Conservation (phyloP, 2,329 filamentous ascomycete species). For the Calonectria montana region DNA sequence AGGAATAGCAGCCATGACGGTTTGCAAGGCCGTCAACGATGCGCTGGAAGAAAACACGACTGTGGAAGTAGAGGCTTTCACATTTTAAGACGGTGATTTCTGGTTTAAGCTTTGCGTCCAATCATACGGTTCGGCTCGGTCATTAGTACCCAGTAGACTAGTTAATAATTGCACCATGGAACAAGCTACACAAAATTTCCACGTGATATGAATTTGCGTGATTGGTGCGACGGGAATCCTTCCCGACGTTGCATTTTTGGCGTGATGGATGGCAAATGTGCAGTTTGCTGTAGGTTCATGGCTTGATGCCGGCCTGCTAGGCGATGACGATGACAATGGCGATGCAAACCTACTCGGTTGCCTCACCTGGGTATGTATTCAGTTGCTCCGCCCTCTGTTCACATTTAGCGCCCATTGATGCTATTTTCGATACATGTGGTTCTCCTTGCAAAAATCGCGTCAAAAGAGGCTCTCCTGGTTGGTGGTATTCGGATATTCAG, state of each 20-base stretch:
- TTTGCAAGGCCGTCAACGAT: conserved; percentile 62
- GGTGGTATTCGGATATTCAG: not conserved
- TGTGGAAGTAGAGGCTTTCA: conserved; percentile 33
- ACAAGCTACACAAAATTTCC: not conserved
- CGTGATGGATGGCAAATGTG: too few species aligned
- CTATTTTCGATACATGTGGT: too few species aligned
- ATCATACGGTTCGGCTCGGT: too few species aligned
- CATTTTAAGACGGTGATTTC: not conserved
- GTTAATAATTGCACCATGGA: not conserved
- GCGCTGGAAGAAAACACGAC: conserved; percentile 51
- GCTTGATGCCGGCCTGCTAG: too few species aligned
- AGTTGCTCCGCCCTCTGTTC: too few species aligned
- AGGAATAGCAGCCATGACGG: conserved; percentile 62
- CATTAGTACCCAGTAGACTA: not conserved
- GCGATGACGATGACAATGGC: too few species aligned
- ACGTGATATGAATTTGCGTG: not conserved
- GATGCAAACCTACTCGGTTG: not conserved
- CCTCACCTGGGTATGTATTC: not conserved
- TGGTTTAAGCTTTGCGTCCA: not conserved
- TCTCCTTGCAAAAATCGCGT: not conserved
- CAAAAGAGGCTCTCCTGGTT: not conserved
- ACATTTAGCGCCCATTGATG: too few species aligned
- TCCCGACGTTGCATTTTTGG: too few species aligned
- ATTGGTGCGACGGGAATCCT: too few species aligned
- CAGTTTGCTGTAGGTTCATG: too few species aligned